A percentile compares a stretch with the other conserved stretches of the same genome.
phyloP scores from a whole-genome alignment of 805 yeast genomes.

The Metschnikowia cubensis region DNA sequence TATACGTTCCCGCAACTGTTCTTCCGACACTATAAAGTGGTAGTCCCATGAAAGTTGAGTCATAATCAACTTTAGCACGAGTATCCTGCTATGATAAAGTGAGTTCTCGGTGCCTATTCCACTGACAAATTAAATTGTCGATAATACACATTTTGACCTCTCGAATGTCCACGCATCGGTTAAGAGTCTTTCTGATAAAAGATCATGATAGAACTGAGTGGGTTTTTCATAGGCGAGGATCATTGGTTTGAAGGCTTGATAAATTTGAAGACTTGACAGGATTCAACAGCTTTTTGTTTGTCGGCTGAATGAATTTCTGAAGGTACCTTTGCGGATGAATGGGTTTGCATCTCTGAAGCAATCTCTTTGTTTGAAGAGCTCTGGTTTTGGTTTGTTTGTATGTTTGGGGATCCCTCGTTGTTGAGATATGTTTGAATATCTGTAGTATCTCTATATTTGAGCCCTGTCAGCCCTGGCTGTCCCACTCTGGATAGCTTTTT shows the following conservation, averaged over 20 bases:
- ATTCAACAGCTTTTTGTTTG: no score
- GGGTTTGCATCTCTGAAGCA: no score
- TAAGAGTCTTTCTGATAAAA: slow-evolving; percentile 8
- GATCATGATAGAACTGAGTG: slow-evolving; percentile 13
- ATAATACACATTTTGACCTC: slow-evolving; percentile 15
- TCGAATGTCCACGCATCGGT: slow-evolving; percentile 18
- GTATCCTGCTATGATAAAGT: slow-evolving; percentile 8
- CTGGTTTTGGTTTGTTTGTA: not conserved
- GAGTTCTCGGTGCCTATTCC: slow-evolving; percentile 3
- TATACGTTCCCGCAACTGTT: slow-evolving; percentile 14
- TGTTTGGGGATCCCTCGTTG: not conserved
- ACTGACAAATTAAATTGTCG: slow-evolving; percentile 18
- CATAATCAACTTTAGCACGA: slow-evolving; percentile 9
- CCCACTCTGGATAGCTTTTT: not conserved
- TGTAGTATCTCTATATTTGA: not conserved
- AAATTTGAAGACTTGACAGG: no score
- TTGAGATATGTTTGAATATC: not conserved
- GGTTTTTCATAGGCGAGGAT: slow-evolving; percentile 4
- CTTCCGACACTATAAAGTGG: slow-evolving; percentile 4
- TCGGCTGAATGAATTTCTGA: no score
- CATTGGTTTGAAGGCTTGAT: not conserved
- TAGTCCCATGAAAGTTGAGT: slow-evolving; percentile 11
- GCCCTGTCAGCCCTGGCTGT: not conserved
- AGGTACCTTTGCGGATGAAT: no score
- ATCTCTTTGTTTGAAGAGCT: no score